Evolutionary conservation across 2,329 filamentous ascomycete genomes (phyloP), one percentile per base, ranked within the genome.

Genomic region (Aspergillus awamori): DNA sequence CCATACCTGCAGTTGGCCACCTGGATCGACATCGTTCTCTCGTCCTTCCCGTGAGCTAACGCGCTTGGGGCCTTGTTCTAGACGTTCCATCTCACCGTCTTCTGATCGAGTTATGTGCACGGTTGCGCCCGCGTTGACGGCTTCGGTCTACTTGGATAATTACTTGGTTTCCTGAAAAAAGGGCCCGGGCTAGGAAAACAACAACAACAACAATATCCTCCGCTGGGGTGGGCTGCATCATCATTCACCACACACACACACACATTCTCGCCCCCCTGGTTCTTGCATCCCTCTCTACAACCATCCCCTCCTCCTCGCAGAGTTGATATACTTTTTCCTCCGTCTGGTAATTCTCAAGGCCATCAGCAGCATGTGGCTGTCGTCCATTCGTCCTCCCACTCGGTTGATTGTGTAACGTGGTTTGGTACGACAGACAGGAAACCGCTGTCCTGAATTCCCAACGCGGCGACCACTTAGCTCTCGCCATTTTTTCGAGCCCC

Each of bases 351-450:
- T 60, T 15, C 53, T 63, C 28, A 49, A 53, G 51, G 47, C 57
- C 59, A 49, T 61, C 41, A 28, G n/a, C 71, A 74, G 72, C 72
- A 76, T 76, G 74, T 75, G 74, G 70, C 69, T 63, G 65, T 70
- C 68, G 68, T 67, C 65, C 69, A 74, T 74, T 76, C 69, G 71
- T 67, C 66, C 64, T 63, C 58, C 65, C 65, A 64, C 61, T 68
- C 54, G 61, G 51, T 72, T 65, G 61, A 64, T 66, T 64, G 73
- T 74, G 73, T 77, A 76, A 75, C 70, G 63, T 72, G 63, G 67
- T 70, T 65, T 63, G 72, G 69, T 72, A 64, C 66, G 63, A 73
- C 70, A 66, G 58, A 26, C 57, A 65, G 59, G 54, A 59, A 55
- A 56, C 51, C 65, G 61, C 56, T 59, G 55, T 61, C 54, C 61